Percentiles rank a stretch among this genome's conserved stretches.
Conservation (phyloP, 176 grass and related monocot genomes). For the Carex myosuroides region DNA sequence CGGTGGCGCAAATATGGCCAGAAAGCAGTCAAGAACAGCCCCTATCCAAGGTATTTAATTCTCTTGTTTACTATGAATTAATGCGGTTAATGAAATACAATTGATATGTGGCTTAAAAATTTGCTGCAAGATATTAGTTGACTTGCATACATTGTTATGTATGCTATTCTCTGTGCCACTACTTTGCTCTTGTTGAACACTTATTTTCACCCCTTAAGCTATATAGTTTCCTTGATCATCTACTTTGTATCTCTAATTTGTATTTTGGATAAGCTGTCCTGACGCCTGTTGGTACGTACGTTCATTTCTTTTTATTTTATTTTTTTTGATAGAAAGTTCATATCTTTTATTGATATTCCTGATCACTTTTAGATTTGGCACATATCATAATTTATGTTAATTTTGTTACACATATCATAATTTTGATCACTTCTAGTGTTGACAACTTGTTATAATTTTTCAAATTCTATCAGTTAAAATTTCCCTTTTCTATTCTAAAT, state of each 20-base stretch:
- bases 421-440: too few species aligned
- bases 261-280: neutral
- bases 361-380: neutral
- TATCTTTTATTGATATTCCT: neutral
- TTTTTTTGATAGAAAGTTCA: neutral
- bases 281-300: neutral
- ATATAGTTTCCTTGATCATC: neutral
- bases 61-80: neutral
- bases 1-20: constrained; percentile 99
- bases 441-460: neutral
- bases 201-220: neutral
- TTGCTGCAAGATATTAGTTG: neutral
- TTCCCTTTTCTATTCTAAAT: neutral
- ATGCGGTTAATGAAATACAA: neutral
- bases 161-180: neutral
- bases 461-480: neutral
- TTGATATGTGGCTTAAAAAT: neutral
- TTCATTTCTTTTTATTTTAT: neutral
- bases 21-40: constrained; percentile 99
- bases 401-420: neutral
- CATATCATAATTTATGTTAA: neutral
- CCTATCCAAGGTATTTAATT: constrained; percentile 62
- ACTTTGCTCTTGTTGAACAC: neutral
- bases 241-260: neutral
- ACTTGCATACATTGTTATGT: neutral